Evolutionary conservation across 2,329 filamentous ascomycete genomes (phyloP).

Genomic region (Verticillium nonalfalfae): DNA sequence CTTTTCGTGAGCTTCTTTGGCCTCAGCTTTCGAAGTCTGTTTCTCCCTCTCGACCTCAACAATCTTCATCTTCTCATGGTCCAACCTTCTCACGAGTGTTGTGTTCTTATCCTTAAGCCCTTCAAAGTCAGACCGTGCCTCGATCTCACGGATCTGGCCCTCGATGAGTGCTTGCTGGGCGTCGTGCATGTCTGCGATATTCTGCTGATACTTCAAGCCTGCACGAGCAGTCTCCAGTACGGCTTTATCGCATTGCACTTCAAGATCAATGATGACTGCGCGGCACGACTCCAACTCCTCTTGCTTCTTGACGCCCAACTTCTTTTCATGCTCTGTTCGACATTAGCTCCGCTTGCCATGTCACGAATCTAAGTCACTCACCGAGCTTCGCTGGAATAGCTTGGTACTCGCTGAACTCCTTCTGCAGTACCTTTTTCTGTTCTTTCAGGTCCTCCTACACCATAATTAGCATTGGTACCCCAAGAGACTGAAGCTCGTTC

Average conservation of each 20-base stretch:
- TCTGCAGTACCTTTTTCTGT: slow-evolving; percentile 65
- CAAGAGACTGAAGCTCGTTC: neutral
- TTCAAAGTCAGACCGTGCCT: slow-evolving; percentile 75
- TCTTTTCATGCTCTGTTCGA: slow-evolving; percentile 18
- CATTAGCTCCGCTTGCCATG: neutral
- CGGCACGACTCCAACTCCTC: slow-evolving; percentile 29
- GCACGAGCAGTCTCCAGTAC: slow-evolving; percentile 50
- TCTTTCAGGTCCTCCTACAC: slow-evolving; percentile 40
- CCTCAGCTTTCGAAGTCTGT: slow-evolving; percentile 25
- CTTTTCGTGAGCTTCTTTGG: slow-evolving; percentile 25
- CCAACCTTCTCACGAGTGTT: slow-evolving; percentile 48
- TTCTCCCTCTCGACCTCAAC: slow-evolving; percentile 17
- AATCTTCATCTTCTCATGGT: slow-evolving; percentile 35
- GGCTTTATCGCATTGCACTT: slow-evolving; percentile 47
- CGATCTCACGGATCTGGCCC: slow-evolving; percentile 63
- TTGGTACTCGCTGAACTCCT: slow-evolving; percentile 56
- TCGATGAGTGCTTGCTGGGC: slow-evolving; percentile 61
- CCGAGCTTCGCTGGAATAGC: slow-evolving; percentile 66
- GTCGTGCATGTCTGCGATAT: slow-evolving; percentile 55
- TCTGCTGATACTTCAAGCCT: slow-evolving; percentile 46
- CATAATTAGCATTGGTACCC: slow-evolving; percentile 13
- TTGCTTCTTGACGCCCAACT: slow-evolving; percentile 30
- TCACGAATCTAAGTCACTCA: slow-evolving; percentile 27
- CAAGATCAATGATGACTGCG: slow-evolving; percentile 41
- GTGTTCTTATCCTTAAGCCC: slow-evolving; percentile 61